These are phyloP conservation scores for Nicotiana tomentosiformis DNA, from an alignment of 257 asterid genomes.

Conservation along the genomic window DNA sequence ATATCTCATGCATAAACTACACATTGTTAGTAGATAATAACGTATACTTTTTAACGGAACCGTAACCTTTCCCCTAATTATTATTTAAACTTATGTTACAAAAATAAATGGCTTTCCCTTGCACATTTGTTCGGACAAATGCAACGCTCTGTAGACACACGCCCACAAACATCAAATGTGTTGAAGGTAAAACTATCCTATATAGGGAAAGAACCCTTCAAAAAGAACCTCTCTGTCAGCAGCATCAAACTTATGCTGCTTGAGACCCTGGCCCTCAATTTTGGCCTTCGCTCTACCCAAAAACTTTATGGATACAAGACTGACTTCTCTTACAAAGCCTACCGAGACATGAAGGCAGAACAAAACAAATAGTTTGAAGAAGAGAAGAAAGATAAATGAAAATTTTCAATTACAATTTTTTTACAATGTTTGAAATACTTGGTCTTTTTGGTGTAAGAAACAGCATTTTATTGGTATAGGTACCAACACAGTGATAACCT, in stretches of 20 bases:
- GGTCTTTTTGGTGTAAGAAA: background rate
- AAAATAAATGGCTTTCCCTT: background rate
- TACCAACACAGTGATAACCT: background rate
- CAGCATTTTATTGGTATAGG: background rate
- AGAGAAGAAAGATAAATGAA: background rate
- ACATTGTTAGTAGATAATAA: background rate
- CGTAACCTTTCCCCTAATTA: background rate
- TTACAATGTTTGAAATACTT: background rate
- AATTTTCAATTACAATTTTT: background rate
- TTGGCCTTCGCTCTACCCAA: background rate
- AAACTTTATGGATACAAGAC: background rate
- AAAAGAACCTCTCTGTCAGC: background rate
- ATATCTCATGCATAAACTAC: background rate
- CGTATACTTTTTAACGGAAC: background rate
- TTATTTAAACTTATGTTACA: background rate
- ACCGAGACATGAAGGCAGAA: background rate
- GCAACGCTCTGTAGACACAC: background rate
- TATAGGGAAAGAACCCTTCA: background rate
- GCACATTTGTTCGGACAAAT: background rate
- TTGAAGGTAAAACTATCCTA: background rate
- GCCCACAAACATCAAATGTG: background rate
- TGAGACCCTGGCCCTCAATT: background rate
- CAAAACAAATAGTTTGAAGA: background rate
- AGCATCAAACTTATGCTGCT: background rate
- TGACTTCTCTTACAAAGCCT: background rate